Percentiles rank a stretch among this genome's conserved stretches.
Evolutionary conservation across 257 asterid species (phyloP).

Genomic region (Penstemon newberryi): DNA sequence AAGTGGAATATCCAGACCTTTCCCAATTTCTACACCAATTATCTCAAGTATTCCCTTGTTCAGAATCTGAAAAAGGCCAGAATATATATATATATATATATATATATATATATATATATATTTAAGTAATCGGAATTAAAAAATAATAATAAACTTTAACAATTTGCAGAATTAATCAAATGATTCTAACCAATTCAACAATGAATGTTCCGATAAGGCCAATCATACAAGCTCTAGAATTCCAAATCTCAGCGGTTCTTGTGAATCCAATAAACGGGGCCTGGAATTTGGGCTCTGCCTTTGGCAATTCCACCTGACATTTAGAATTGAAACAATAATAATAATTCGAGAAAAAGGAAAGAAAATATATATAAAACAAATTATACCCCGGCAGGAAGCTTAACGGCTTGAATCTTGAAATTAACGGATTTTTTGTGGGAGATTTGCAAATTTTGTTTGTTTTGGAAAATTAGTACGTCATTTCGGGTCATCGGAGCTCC

Average conservation of each 20-base stretch:
- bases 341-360: neutral
- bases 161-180: neutral
- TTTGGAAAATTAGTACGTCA: constrained; percentile 14
- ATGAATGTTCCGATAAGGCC: constrained; percentile 72
- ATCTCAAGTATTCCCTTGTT: constrained; percentile 78
- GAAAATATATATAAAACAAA: neutral
- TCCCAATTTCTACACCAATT: constrained; percentile 82
- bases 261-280: constrained; percentile 80
- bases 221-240: constrained; percentile 88
- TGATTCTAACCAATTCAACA: constrained; percentile 61
- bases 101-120: too few species aligned
- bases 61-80: constrained; percentile 54
- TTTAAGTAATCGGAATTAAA: neutral
- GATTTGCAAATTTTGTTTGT: neutral
- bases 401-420: constrained; percentile 69
- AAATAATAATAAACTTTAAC: neutral
- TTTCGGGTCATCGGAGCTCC: constrained; percentile 31
- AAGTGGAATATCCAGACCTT: constrained; percentile 93
- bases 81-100: too few species aligned
- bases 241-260: constrained; percentile 82
- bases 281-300: constrained; percentile 61
- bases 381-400: constrained; percentile 79
- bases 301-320: constrained; percentile 70
- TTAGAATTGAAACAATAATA: neutral
- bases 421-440: constrained; percentile 27